Base-by-base conservation (phyloP, 306 rosid genomes). In the Macrotyloma uniflorum region DNA sequence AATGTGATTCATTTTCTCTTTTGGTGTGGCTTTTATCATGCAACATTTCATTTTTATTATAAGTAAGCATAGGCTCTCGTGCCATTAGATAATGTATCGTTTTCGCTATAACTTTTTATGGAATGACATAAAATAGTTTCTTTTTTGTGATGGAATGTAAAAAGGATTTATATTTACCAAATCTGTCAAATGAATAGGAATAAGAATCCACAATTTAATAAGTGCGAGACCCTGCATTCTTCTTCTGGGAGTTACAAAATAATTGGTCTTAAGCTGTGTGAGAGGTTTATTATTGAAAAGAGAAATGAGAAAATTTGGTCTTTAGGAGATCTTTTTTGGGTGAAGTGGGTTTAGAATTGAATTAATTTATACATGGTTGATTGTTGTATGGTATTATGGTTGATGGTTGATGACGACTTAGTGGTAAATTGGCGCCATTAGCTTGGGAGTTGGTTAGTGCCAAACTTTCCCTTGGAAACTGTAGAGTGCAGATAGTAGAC, bases 371-470 rank as follows among this genome's bases (percentile, higher is more conserved):
- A 35, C 15, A 33, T 5, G 76, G 47, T 32, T 51, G 49, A 50
- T 70, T 66, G 6, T n/a, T 65, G 6, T 65, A 38, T 65, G 20
- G 42, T 8, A 36, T 5, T 69, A 28, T 45, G 26, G 30, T 12
- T 55, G 63, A 67, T 12, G 61, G 61, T 1, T 18, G 74, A 46
- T 65, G 65, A 49, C 15, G 81, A 71, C 14, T 38, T 4, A 24
- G 38, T 38, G 80, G 80, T 47, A 58, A 74, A 66, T 57, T 23
- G 46, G 20, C 50, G 15, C 62, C 58, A 62, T 75, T 78, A 46
- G 72, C 51, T 12, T 53, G 50, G 82, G 81, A 66, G 55, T 49
- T 77, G 75, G 57, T 70, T 82, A 20, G 59, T 4, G 70, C 20
- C 33, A 67, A 55, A 45, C 10, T 15, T 45, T 30, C 16, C 43